Base-by-base conservation (phyloP, 805 yeast genomes). In the Ogataea degrootiae region DNA sequence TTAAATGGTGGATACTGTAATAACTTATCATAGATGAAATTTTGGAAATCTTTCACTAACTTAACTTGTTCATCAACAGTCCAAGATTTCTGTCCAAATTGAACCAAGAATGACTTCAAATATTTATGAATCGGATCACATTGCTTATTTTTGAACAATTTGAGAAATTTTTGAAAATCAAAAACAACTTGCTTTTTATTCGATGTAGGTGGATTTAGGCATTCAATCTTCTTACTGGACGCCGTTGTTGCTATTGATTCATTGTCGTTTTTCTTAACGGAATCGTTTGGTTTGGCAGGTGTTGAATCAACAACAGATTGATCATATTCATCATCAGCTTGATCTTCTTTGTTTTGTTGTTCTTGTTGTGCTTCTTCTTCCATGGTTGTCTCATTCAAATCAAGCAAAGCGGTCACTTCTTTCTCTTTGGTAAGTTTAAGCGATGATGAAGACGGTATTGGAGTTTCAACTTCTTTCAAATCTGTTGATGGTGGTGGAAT, bases 121-220 rank as follows among this genome's bases (percentile, higher is more conserved):
- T 92, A 94, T 48, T 88, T 77, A 6, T 91, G 90, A 35, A 90
- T 77, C 0, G 98, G 97, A 48, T 88, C 96, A 5, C 98, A 97
- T 46, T 76, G 74, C 53, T 82, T 84, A 44, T 78, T 75, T 49
- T 85, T 82, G 54, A 94, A 74, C 54, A 85, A 87, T 12, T 74
- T 72, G 37, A 90, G 71, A 61, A 94, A 94, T 22, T 75, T 66
- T 61, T 88, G 96, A 63, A 92, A 94, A 63, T 94, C 96, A 66
- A 92, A 91, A 4, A 76, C 72, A 23, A 47, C 53, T 43, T 63
- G 66, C 34, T 60, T 61, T 35, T 56, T 56, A 5, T 54, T 61
- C 52, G 50, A 51, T 37, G 42, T 55, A 42, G 66, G 66, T 5
- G 71, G 65, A 42, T 61, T 63, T 21, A 68, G 63, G 39, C 58